Percentiles rank a stretch among this genome's conserved stretches.
Conservation (phyloP, 2,329 filamentous ascomycete species). For the Gyromitra esculenta region DNA sequence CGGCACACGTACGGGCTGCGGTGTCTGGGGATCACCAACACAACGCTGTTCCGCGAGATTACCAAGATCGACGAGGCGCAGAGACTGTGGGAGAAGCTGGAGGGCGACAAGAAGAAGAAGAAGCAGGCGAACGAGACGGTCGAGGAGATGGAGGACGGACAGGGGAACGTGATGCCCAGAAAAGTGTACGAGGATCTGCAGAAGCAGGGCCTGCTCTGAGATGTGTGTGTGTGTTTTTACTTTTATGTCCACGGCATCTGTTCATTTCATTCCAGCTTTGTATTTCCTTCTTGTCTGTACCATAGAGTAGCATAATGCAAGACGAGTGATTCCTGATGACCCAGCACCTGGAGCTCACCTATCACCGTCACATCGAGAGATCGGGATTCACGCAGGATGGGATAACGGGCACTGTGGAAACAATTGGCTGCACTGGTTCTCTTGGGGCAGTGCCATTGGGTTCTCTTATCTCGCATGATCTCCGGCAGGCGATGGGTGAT, state of each 20-base stretch:
- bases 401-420: neutral
- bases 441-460: constrained; percentile 7
- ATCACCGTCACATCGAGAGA: constrained; percentile 17
- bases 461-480: constrained; percentile 39
- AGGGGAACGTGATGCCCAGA: constrained; percentile 98
- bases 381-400: neutral
- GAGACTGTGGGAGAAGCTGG: constrained; percentile 91
- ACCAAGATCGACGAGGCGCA: constrained; percentile 89
- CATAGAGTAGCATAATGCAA: constrained; percentile 45
- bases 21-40: constrained; percentile 91
- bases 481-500: constrained; percentile 17
- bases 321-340: constrained; percentile 46
- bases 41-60: constrained; percentile 91
- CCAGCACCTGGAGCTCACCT: neutral
- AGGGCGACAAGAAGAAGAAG: constrained; percentile 81
- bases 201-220: constrained; percentile 83
- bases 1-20: constrained; percentile 93
- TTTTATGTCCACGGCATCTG: neutral
- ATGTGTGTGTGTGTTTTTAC: neutral
- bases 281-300: constrained; percentile 22
- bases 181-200: constrained; percentile 96
- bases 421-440: constrained; percentile 2
- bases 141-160: constrained; percentile 97
- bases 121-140: constrained; percentile 81
- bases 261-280: neutral